phyloP scores from a whole-genome alignment of 441 rosid species.

The Populus tomentosa region DNA sequence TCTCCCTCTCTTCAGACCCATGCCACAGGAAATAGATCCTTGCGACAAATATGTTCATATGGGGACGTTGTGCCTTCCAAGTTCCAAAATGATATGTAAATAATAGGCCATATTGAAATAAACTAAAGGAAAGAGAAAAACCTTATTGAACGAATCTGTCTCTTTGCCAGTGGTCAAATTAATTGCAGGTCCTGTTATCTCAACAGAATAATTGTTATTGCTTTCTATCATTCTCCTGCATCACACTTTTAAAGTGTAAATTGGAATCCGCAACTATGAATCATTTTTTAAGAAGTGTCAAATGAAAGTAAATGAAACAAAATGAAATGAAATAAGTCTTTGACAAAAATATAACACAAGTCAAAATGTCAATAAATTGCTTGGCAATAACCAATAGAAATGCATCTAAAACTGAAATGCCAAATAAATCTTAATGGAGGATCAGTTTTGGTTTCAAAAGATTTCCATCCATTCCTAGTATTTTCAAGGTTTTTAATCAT shows the following conservation, averaged over 20 bases:
- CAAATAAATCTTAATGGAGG: neutral
- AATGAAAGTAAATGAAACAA: neutral
- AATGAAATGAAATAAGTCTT: neutral
- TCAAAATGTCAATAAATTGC: neutral
- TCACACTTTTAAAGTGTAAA: constrained; percentile 19
- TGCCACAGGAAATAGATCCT: neutral
- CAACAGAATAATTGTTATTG: constrained; percentile 17
- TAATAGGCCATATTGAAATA: neutral
- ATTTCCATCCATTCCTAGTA: neutral
- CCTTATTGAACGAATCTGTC: constrained; percentile 81
- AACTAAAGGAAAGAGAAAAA: constrained; percentile 25
- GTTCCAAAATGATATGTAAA: neutral
- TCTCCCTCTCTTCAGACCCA: neutral
- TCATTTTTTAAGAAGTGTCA: constrained; percentile 3
- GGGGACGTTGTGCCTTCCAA: neutral
- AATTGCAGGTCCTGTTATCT: constrained; percentile 29
- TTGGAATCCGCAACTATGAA: constrained; percentile 8
- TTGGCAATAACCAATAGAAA: neutral
- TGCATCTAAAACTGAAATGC: constrained; percentile 4
- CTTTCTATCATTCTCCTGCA: constrained; percentile 53
- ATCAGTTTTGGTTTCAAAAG: neutral
- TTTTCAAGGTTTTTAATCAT: neutral
- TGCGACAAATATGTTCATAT: neutral
- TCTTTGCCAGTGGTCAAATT: constrained; percentile 34
- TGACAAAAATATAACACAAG: neutral